These are phyloP conservation scores for Thielaviopsis euricoi DNA, from an alignment of 2,329 filamentous ascomycete genomes.

Conservation along the genomic window DNA sequence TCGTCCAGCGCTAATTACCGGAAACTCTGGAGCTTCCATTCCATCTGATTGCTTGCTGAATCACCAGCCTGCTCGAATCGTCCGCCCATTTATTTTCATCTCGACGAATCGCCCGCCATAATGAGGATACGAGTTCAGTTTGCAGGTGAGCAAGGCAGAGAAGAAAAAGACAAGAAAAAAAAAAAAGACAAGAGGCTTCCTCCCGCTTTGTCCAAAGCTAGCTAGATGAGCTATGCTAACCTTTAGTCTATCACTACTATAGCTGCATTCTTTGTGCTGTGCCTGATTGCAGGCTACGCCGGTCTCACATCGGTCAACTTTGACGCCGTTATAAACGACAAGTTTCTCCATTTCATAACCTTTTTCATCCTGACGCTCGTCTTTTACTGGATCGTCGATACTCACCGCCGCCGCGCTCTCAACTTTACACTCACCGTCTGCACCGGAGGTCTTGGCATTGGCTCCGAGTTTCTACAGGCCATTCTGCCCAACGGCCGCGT, in stretches of 20 bases:
- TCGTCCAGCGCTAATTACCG: too few species aligned
- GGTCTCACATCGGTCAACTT: constrained; percentile 54
- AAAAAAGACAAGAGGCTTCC: neutral
- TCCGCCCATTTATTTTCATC: neutral
- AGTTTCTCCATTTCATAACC: constrained; percentile 68
- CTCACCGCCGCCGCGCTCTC: constrained; percentile 65
- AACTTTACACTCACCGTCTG: constrained; percentile 72
- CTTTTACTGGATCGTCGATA: constrained; percentile 97
- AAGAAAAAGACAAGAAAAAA: neutral
- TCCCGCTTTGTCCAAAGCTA: neutral
- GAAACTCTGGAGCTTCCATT: neutral
- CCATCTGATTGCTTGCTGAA: neutral
- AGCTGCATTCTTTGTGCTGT: constrained; percentile 55
- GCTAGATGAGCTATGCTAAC: neutral
- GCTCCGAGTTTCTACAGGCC: constrained; percentile 60
- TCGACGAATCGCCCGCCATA: constrained; percentile 32
- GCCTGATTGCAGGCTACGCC: constrained; percentile 61
- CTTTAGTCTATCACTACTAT: constrained; percentile 1
- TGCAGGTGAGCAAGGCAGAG: constrained; percentile 44
- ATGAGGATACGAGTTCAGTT: constrained; percentile 84
- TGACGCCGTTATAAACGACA: constrained; percentile 58
- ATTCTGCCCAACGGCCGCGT: constrained; percentile 56
- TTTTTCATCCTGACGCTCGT: constrained; percentile 77
- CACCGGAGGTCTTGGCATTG: constrained; percentile 53
- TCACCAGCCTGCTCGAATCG: neutral